A percentile compares a stretch with the other conserved stretches of the same genome.
phyloP scores from a whole-genome alignment of 2,329 filamentous ascomycete species.

The Chrysosporium keratinophilum region DNA sequence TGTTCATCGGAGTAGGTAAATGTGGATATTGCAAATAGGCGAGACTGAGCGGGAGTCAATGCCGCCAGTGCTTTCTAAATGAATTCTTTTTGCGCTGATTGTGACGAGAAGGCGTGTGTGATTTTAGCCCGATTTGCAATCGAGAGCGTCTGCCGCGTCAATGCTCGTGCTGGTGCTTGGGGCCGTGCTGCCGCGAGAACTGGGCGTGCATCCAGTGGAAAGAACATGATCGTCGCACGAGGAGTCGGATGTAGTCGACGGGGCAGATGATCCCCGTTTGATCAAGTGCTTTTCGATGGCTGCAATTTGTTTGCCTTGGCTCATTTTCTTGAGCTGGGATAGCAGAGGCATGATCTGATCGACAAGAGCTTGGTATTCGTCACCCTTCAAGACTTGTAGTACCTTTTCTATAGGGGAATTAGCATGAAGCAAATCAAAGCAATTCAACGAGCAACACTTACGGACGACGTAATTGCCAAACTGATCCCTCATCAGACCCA shows the following conservation, averaged over 20 bases:
- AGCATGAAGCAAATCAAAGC: neutral
- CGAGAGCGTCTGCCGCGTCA: neutral
- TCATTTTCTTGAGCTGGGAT: slow-evolving; percentile 51
- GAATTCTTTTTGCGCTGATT: too few relatives aligned
- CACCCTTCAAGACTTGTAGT: slow-evolving; percentile 51
- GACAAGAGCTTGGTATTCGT: slow-evolving; percentile 50
- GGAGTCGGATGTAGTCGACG: neutral
- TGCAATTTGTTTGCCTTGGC: slow-evolving; percentile 55
- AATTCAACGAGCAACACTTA: slow-evolving; percentile 44
- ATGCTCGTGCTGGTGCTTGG: slow-evolving; percentile 7
- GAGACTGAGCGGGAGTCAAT: too few relatives aligned
- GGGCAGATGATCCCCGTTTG: neutral
- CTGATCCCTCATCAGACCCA: slow-evolving; percentile 73
- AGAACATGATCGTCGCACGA: neutral
- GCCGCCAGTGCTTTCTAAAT: too few relatives aligned
- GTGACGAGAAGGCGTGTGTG: too few relatives aligned
- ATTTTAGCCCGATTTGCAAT: neutral
- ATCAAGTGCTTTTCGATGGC: slow-evolving; percentile 46
- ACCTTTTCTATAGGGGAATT: slow-evolving; percentile 61
- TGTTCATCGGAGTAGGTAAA: neutral
- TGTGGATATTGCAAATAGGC: neutral
- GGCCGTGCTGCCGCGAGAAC: slow-evolving; percentile 6
- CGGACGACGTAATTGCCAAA: slow-evolving; percentile 96
- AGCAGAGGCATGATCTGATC: slow-evolving; percentile 56
- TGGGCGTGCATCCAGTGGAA: slow-evolving; percentile 5